Conservation (phyloP, 768 basidiomycete genomes). For the Podaxis rugospora region DNA sequence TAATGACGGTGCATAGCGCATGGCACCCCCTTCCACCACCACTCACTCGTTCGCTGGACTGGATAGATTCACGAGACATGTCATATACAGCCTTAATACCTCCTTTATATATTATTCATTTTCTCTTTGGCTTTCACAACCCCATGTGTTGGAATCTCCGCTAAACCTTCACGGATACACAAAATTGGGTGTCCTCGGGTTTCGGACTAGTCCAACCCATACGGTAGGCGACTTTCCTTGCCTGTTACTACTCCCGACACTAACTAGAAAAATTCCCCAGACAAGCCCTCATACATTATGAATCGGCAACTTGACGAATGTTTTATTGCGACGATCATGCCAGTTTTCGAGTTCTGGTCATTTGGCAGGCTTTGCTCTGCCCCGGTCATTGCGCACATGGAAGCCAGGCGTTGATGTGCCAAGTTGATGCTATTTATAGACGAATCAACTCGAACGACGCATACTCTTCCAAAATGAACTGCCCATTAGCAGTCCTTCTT, state of each 20-base stretch:
- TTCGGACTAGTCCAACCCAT: too few species aligned
- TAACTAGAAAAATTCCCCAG: too few species aligned
- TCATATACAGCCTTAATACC: slow-evolving; percentile 11
- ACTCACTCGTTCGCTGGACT: slow-evolving; percentile 3
- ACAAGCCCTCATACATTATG: neutral
- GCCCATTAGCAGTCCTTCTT: neutral
- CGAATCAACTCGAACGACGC: neutral
- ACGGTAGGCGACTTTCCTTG: too few species aligned
- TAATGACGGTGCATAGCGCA: slow-evolving; percentile 3
- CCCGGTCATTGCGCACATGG: neutral
- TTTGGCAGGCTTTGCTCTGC: neutral
- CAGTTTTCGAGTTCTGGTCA: neutral
- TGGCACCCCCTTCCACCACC: neutral
- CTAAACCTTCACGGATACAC: neutral
- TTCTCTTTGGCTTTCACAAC: neutral
- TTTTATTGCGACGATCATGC: neutral
- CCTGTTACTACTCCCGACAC: too few species aligned
- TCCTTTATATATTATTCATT: slow-evolving; percentile 16
- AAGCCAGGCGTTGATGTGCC: neutral
- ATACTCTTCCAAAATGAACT: too few species aligned
- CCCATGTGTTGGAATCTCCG: neutral
- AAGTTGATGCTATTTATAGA: neutral
- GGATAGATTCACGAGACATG: slow-evolving; percentile 11
- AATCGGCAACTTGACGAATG: too few species aligned
- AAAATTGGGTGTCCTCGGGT: too few species aligned